phyloP scores from a whole-genome alignment of 140 eudicot genomes.

The Bidens hawaiensis region DNA sequence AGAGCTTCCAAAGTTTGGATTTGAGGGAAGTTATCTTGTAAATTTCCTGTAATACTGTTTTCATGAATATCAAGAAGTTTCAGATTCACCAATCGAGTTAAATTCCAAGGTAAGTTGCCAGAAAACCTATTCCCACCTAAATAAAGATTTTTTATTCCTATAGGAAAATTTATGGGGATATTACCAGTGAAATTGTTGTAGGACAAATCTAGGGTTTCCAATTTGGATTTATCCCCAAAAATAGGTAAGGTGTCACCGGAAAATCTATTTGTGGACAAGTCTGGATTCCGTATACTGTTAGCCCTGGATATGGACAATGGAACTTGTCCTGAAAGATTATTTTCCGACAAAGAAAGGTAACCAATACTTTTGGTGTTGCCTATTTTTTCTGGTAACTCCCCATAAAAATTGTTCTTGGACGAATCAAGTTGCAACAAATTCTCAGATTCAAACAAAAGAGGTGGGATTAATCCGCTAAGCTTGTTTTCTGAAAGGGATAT shows the following conservation, averaged over 20 bases:
- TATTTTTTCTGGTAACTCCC: constrained; percentile 44
- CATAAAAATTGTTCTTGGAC: constrained; percentile 46
- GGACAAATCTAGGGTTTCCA: constrained; percentile 42
- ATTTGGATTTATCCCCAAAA: constrained; percentile 33
- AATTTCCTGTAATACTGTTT: constrained; percentile 32
- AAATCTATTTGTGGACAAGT: constrained; percentile 48
- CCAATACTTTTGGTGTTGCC: constrained; percentile 37
- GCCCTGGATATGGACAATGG: constrained; percentile 41
- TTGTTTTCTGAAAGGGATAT: constrained; percentile 47
- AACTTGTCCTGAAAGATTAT: constrained; percentile 44
- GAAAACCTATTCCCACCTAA: constrained; percentile 44
- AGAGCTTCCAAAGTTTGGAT: constrained; percentile 36
- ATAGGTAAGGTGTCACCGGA: constrained; percentile 36
- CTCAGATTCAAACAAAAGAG: constrained; percentile 35
- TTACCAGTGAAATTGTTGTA: constrained; percentile 37
- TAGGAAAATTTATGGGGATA: constrained; percentile 31
- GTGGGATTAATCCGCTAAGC: constrained; percentile 42
- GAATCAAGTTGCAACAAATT: constrained; percentile 36
- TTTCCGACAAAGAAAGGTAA: constrained; percentile 40
- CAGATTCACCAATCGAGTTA: constrained; percentile 33
- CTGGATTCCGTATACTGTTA: constrained; percentile 35
- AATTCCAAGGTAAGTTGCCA: constrained; percentile 39
- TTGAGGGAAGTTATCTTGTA: constrained; percentile 26
- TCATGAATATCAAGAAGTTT: constrained; percentile 54
- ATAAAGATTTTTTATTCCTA: constrained; percentile 30